A percentile compares a stretch with the other conserved stretches of the same genome.
These are phyloP conservation scores for Collariella sp. DNA, from an alignment of 495 filamentous ascomycete species.

Conservation along the genomic window DNA sequence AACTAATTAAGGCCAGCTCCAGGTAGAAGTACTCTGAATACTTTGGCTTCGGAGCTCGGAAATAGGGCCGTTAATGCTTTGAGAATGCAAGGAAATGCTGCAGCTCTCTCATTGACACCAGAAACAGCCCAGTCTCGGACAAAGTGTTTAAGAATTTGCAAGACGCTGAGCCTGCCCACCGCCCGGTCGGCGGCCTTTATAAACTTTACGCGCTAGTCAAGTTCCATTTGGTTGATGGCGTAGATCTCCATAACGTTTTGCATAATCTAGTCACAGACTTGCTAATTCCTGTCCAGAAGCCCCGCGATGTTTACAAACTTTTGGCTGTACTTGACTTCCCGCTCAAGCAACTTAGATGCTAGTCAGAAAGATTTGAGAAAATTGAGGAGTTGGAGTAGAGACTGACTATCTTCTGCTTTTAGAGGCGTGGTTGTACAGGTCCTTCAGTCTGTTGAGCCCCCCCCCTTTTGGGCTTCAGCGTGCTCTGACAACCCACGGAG, in stretches of 20 bases:
- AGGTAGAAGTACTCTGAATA: conserved; percentile 31
- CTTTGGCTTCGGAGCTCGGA: conserved; percentile 4
- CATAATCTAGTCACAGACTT: conserved; percentile 23
- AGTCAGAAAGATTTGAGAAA: background rate
- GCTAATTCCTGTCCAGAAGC: conserved; percentile 21
- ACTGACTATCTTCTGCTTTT: conserved; percentile 19
- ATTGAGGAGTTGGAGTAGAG: no score
- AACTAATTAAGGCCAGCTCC: conserved; percentile 39
- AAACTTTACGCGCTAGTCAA: conserved; percentile 20
- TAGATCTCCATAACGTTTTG: conserved; percentile 24
- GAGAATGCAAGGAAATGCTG: conserved; percentile 32
- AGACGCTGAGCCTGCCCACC: conserved; percentile 30
- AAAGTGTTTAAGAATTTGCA: conserved; percentile 40
- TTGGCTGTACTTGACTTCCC: conserved; percentile 15
- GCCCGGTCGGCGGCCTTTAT: conserved; percentile 13
- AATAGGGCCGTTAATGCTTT: conserved; percentile 18
- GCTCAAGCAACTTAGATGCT: conserved; percentile 1
- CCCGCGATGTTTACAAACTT: conserved; percentile 20
- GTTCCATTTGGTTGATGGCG: conserved; percentile 20
- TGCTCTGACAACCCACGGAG: conserved; percentile 26
- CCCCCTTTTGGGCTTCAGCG: conserved; percentile 16
- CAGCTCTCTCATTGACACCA: conserved; percentile 33
- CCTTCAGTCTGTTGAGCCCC: conserved; percentile 20
- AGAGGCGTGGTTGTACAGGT: conserved; percentile 20
- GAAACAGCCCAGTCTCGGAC: conserved; percentile 39